Percentiles rank a stretch among this genome's conserved stretches.
phyloP scores from a whole-genome alignment of 2,329 filamentous ascomycete species.

The Hymenoscyphus infarciens region DNA sequence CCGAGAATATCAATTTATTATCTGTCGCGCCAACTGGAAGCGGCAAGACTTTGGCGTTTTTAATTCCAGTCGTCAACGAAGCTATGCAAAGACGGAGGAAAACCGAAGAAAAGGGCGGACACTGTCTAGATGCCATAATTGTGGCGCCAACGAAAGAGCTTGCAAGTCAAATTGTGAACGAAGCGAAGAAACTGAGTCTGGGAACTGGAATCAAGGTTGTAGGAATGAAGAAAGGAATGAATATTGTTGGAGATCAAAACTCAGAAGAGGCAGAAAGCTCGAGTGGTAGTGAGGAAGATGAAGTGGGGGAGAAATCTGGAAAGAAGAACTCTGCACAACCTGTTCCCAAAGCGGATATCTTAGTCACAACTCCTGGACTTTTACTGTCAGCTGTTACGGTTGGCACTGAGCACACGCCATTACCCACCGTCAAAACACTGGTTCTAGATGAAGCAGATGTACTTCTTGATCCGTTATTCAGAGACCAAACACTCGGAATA shows the following conservation, averaged over 20 bases:
- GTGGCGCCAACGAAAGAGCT: conserved; percentile 77
- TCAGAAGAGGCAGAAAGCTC: conserved; percentile 26
- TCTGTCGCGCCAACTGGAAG: conserved; percentile 92
- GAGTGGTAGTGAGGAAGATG: conserved; percentile 35
- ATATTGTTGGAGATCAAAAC: conserved; percentile 47
- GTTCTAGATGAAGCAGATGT: conserved; percentile 95
- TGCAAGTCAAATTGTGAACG: conserved; percentile 75
- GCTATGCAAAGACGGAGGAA: conserved; percentile 55
- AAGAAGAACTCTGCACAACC: conserved; percentile 41
- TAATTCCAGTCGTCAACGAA: conserved; percentile 80
- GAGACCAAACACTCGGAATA: conserved; percentile 79
- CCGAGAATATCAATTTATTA: conserved; percentile 63
- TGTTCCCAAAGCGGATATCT: conserved; percentile 69
- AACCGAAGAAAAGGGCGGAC: conserved; percentile 39
- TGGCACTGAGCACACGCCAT: conserved; percentile 41
- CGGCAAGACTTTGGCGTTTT: conserved; percentile 90
- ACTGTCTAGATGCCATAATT: conserved; percentile 63
- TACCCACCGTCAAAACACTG: conserved; percentile 69
- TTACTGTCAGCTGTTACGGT: conserved; percentile 69
- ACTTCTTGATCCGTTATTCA: conserved; percentile 84
- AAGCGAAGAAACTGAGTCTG: conserved; percentile 75
- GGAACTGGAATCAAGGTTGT: conserved; percentile 77
- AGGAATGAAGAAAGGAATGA: conserved; percentile 83
- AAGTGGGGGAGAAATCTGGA: conserved; percentile 35
- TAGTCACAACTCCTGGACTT: conserved; percentile 76